A percentile compares a stretch with the other conserved stretches of the same genome.
These are phyloP conservation scores for Apiospora marii DNA, from an alignment of 2,329 filamentous ascomycete species.

Conservation along the genomic window DNA sequence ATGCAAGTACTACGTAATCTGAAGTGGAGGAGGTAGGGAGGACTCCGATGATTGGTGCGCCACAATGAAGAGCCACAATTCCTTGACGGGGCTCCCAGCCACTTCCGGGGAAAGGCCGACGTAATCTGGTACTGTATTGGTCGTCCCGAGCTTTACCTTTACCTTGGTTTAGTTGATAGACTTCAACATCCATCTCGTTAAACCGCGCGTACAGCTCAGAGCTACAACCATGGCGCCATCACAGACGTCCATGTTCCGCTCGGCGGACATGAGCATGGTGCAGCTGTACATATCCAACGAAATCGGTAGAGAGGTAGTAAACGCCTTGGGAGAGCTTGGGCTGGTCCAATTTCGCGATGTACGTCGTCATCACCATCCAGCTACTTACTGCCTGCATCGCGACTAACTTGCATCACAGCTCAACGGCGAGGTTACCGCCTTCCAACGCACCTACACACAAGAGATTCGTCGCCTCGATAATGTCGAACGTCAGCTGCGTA, in stretches of 20 bases:
- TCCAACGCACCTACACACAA: slow-evolving; percentile 96
- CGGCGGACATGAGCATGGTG: slow-evolving; percentile 99
- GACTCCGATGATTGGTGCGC: background rate
- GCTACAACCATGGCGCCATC: slow-evolving; percentile 63
- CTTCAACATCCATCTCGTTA: slow-evolving; percentile 19
- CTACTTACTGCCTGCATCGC: slow-evolving; percentile 29
- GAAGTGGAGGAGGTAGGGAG: background rate
- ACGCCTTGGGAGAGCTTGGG: slow-evolving; percentile 93
- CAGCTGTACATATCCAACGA: slow-evolving; percentile 99
- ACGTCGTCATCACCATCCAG: slow-evolving; percentile 48
- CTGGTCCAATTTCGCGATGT: slow-evolving; percentile 98
- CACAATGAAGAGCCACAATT: background rate
- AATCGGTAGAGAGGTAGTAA: slow-evolving; percentile 97
- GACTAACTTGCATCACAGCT: slow-evolving; percentile 63
- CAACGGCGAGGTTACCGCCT: slow-evolving; percentile 90
- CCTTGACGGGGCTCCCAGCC: background rate
- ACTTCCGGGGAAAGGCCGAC: slow-evolving; percentile 21
- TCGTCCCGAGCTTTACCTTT: slow-evolving; percentile 14
- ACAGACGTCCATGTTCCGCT: slow-evolving; percentile 98
- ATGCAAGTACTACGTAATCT: too few species aligned
- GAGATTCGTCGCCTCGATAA: slow-evolving; percentile 98
- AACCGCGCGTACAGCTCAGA: slow-evolving; percentile 23
- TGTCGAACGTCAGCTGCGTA: slow-evolving; percentile 96
- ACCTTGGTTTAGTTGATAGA: slow-evolving; percentile 11
- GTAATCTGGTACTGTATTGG: slow-evolving; percentile 3